phyloP scores from a whole-genome alignment of 306 rosid genomes.

The Sicyos baderoa region DNA sequence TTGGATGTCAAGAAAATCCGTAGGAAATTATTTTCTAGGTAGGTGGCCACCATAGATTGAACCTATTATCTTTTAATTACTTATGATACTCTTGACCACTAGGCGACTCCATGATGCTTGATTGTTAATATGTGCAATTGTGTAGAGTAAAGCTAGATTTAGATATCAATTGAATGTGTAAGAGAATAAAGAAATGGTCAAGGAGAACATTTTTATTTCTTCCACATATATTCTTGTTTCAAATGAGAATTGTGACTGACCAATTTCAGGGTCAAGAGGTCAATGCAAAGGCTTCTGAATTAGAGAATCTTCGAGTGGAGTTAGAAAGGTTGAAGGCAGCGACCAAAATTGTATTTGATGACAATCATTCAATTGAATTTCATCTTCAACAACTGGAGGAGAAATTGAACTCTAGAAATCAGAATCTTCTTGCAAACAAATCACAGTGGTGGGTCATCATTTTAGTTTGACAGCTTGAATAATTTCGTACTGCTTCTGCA shows the following conservation, averaged over 20 bases:
- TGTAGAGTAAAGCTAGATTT: neutral
- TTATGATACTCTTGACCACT: no score
- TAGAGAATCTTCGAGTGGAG: constrained; percentile 56
- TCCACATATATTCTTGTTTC: constrained; percentile 21
- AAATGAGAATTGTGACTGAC: constrained; percentile 28
- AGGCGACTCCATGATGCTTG: no score
- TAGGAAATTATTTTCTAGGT: no score
- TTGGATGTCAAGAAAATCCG: no score
- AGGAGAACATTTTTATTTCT: neutral
- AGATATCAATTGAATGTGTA: neutral
- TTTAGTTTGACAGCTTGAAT: constrained; percentile 15
- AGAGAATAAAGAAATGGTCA: neutral
- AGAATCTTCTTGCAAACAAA: constrained; percentile 39
- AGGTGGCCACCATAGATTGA: no score
- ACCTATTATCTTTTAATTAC: no score
- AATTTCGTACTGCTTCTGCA: neutral
- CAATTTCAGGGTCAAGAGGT: constrained; percentile 34
- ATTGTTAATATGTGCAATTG: neutral
- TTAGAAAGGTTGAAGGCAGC: constrained; percentile 46
- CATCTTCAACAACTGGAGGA: constrained; percentile 47
- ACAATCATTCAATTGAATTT: constrained; percentile 46
- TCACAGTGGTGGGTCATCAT: constrained; percentile 45
- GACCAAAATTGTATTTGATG: constrained; percentile 41
- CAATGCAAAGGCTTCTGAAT: constrained; percentile 31
- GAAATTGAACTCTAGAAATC: constrained; percentile 36